phyloP scores from a whole-genome alignment of 768 basidiomycete species.

The Boletus coccyginus region DNA sequence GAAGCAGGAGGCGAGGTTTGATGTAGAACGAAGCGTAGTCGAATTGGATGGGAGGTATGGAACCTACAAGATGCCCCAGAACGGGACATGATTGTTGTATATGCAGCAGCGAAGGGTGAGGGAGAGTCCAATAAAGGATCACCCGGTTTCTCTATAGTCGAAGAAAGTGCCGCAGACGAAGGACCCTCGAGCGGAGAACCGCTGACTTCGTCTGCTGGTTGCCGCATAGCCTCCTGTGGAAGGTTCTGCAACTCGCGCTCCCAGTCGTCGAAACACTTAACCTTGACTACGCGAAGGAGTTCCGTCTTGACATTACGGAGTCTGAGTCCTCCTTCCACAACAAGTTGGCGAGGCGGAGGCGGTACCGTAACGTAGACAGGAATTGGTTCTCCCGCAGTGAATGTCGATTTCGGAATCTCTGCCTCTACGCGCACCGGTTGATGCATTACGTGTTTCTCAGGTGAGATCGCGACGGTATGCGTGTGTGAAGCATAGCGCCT shows the following conservation, averaged over 20 bases:
- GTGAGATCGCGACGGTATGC: conserved; percentile 52
- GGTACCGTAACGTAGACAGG: conserved; percentile 81
- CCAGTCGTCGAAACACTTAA: conserved; percentile 42
- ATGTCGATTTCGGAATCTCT: conserved; percentile 70
- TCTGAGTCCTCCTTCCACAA: conserved; percentile 67
- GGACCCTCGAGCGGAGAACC: conserved; percentile 29
- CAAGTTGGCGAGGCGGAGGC: conserved; percentile 63
- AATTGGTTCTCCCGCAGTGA: conserved; percentile 68
- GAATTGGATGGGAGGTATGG: conserved; percentile 71
- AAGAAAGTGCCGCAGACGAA: conserved; percentile 26
- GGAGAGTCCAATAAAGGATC: conserved; percentile 43
- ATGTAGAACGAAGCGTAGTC: conserved; percentile 79
- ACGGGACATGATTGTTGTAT: conserved; percentile 62
- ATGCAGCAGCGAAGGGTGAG: conserved; percentile 38
- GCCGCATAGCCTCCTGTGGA: conserved; percentile 16
- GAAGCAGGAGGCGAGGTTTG: conserved; percentile 50
- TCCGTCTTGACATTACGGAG: conserved; percentile 81
- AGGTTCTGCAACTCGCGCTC: conserved; percentile 34
- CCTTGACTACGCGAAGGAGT: conserved; percentile 64
- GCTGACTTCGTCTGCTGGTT: conserved; percentile 10
- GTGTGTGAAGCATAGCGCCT: conserved; percentile 70
- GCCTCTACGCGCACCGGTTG: conserved; percentile 68
- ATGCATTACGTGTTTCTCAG: conserved; percentile 54
- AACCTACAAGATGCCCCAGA: conserved; percentile 93
- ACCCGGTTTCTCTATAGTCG: conserved; percentile 27